phyloP scores from a whole-genome alignment of 306 rosid species.

The Begonia fuchsioides region DNA sequence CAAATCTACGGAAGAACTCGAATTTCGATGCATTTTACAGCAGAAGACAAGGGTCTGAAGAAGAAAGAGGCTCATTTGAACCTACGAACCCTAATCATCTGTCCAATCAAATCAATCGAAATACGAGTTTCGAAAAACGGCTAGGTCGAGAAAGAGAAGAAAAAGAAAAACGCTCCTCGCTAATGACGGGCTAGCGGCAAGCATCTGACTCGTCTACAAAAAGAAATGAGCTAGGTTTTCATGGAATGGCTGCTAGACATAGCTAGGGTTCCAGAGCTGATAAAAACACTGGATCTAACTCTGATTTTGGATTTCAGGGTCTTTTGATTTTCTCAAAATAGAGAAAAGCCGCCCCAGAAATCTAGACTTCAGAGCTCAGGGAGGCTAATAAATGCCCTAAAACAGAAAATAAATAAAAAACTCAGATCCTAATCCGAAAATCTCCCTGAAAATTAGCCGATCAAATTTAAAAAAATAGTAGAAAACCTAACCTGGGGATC shows the following conservation, averaged over 20 bases:
- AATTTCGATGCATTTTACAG: too few species aligned
- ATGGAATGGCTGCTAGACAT: conserved; percentile 63
- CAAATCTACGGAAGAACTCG: too few species aligned
- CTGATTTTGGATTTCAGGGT: conserved; percentile 9
- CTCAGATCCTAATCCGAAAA: background rate
- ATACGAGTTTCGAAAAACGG: too few species aligned
- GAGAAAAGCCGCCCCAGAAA: background rate
- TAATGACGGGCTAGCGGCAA: too few species aligned
- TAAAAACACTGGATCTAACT: conserved; percentile 19
- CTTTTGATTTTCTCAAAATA: conserved; percentile 31
- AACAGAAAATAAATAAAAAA: background rate
- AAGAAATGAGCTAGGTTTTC: conserved; percentile 13
- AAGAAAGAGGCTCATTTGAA: too few species aligned
- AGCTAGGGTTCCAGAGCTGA: conserved; percentile 34
- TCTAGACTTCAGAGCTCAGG: conserved; percentile 5
- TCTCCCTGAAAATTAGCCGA: conserved; percentile 24
- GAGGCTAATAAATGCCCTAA: background rate
- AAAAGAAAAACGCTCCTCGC: too few species aligned
- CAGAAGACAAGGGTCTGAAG: too few species aligned
- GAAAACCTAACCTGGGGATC: conserved; percentile 44
- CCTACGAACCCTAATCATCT: too few species aligned
- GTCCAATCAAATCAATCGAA: too few species aligned
- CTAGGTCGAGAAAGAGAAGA: too few species aligned
- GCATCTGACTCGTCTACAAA: conserved; percentile 4
- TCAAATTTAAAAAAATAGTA: background rate